A percentile compares a stretch with the other conserved stretches of the same genome.
Evolutionary conservation across 805 yeast species (phyloP).

Genomic region (Ascoidea rubescens): DNA sequence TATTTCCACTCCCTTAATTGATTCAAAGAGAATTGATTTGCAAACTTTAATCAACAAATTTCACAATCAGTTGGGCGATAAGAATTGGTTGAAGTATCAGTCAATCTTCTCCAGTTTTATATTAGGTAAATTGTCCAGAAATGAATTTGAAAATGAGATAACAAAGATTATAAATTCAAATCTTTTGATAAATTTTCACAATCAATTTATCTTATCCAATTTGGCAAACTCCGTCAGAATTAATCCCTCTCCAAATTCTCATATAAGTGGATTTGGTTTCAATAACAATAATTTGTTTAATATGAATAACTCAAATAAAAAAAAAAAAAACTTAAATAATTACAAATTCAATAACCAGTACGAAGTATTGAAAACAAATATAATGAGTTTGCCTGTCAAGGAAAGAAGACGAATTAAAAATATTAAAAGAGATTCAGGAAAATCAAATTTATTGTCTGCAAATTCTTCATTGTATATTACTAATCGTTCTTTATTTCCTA

Average conservation of each 20-base stretch:
- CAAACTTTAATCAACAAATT: not conserved
- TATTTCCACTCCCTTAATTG: not conserved
- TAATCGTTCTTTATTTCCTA: slow-evolving; percentile 29
- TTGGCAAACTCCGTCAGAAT: slow-evolving; percentile 76
- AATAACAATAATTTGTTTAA: slow-evolving; percentile 28
- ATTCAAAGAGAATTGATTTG: not conserved
- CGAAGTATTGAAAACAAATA: slow-evolving; percentile 72
- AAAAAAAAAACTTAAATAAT: slow-evolving; percentile 34
- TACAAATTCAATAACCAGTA: slow-evolving; percentile 49
- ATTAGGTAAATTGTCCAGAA: not conserved
- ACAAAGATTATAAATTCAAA: slow-evolving; percentile 14
- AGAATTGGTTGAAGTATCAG: not conserved
- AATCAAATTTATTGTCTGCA: slow-evolving; percentile 43
- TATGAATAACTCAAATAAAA: slow-evolving; percentile 26
- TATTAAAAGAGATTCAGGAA: slow-evolving; percentile 74
- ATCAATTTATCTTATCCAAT: slow-evolving; percentile 67
- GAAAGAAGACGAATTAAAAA: slow-evolving; percentile 78
- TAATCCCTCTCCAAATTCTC: slow-evolving; percentile 44
- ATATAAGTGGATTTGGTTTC: slow-evolving; percentile 17
- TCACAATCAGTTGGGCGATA: not conserved
- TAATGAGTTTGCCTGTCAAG: slow-evolving; percentile 70
- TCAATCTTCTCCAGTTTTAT: too few species aligned
- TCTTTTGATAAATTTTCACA: slow-evolving; percentile 51
- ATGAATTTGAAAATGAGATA: not conserved
- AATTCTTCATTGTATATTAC: slow-evolving; percentile 55